These are phyloP conservation scores for Avena eriantha DNA, from an alignment of 176 grass and related monocot species.

Conservation along the genomic window DNA sequence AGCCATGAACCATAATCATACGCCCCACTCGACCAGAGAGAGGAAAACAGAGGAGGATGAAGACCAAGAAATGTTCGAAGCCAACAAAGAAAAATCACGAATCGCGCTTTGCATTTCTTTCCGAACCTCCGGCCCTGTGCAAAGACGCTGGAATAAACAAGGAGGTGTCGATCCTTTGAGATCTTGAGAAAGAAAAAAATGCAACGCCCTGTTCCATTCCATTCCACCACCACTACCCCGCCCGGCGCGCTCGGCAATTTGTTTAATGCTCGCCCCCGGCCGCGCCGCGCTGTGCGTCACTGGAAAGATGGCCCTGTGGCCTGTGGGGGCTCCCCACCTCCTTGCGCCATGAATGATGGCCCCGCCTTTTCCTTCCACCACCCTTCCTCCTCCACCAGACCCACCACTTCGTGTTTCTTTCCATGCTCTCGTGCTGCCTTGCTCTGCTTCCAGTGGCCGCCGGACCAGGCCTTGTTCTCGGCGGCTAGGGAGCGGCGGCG, in stretches of 20 bases:
- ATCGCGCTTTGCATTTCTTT: not conserved
- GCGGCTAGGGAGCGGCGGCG: constrained; percentile 29
- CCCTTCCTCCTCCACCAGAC: constrained; percentile 21
- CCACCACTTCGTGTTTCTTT: constrained; percentile 9
- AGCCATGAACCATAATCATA: constrained; percentile 36
- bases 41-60: not conserved
- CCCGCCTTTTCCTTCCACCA: constrained; percentile 22
- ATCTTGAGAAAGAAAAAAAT: not conserved
- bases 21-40: not conserved
- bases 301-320: constrained; percentile 58
- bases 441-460: constrained; percentile 5
- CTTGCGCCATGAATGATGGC: constrained; percentile 47
- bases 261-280: constrained; percentile 40
- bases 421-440: constrained; percentile 14
- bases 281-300: constrained; percentile 45
- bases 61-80: no score
- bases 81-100: not conserved
- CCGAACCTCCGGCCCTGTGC: not conserved
- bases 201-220: not conserved
- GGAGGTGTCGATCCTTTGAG: not conserved
- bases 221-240: constrained; percentile 34
- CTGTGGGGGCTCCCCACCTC: constrained; percentile 40
- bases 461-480: constrained; percentile 19
- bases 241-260: constrained; percentile 31
- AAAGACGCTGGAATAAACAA: not conserved